Base-by-base conservation (phyloP, 495 filamentous ascomycete genomes). In the Trichoderma virens region DNA sequence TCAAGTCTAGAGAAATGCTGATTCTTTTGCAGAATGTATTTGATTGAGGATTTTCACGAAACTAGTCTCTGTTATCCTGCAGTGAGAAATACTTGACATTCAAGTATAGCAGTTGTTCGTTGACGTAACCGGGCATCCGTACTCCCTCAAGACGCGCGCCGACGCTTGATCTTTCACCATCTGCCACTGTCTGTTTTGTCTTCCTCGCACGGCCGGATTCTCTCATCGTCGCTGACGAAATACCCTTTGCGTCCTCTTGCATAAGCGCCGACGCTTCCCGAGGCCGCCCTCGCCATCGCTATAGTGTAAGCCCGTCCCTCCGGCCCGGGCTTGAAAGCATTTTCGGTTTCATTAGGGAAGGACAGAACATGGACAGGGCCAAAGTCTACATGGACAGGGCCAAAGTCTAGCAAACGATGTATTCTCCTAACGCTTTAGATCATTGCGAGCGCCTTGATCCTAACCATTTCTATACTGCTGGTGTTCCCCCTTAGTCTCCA, bases 131-230 rank as follows among this genome's bases (percentile, higher is more conserved):
- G n/a, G n/a, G n/a, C n/a, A n/a, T n/a, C n/a, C n/a, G n/a, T n/a
- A n/a, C n/a, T n/a, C n/a, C n/a, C n/a, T n/a, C n/a, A n/a, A n/a
- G n/a, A 35, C n/a, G 31, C 60, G 32, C 41, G 41, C 41, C 41
- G 41, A 45, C 41, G 41, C 41, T 45, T 45, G 41, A 45, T 45
- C 41, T 45, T 45, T 45, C 41, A 45, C 41, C 41, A 45, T 45
- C 9, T 45, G 16, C 6, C 41, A 45, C 41, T 45, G 41, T 45
- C 41, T 45, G 41, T 45, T 45, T 8, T 45, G 41, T 45, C 41
- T 45, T 45, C 41, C 18, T 45, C 41, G 41, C 41, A n/a, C 41
- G 41, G 41, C 41, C 16, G 41, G 41, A 45, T 18, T 45, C 41
- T 45, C 9, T 45, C 41, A 45, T 45, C 41, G 41, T 45, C 41